Percentiles rank a stretch among this genome's conserved stretches.
Evolutionary conservation across 164 flowering plant species (phyloP).

Genomic region (Tetrastigma voinierianum): DNA sequence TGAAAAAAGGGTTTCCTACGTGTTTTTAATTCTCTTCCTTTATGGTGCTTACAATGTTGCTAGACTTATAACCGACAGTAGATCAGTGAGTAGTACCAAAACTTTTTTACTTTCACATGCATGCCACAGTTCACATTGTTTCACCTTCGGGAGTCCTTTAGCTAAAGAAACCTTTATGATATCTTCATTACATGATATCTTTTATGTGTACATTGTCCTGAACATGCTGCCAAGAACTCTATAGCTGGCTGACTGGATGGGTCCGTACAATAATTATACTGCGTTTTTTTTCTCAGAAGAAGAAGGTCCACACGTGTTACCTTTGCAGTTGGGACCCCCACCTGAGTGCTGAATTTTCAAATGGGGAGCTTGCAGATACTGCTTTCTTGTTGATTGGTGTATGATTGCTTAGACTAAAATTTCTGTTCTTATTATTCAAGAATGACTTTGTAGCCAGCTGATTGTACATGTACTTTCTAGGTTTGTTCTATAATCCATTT

Average conservation of each 20-base stretch:
- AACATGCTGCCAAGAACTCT: constrained; percentile 24
- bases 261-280: constrained; percentile 19
- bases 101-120: constrained; percentile 16
- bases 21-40: constrained; percentile 8
- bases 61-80: not conserved
- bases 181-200: constrained; percentile 5
- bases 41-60: not conserved
- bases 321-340: constrained; percentile 5
- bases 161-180: not conserved
- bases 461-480: not conserved
- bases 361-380: not conserved
- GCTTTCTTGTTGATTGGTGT: not conserved
- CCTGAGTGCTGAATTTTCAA: not conserved
- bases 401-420: not conserved
- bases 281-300: not conserved
- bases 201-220: constrained; percentile 18
- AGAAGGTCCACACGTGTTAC: constrained; percentile 14
- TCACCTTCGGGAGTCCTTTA: not conserved
- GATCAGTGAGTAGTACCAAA: constrained; percentile 1
- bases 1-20: no score
- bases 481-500: not conserved
- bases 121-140: constrained; percentile 3
- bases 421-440: not conserved
- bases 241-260: constrained; percentile 14
- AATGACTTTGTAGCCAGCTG: not conserved